Conservation (phyloP, 1,139 yeast species). For the Candida dubliniensis region DNA sequence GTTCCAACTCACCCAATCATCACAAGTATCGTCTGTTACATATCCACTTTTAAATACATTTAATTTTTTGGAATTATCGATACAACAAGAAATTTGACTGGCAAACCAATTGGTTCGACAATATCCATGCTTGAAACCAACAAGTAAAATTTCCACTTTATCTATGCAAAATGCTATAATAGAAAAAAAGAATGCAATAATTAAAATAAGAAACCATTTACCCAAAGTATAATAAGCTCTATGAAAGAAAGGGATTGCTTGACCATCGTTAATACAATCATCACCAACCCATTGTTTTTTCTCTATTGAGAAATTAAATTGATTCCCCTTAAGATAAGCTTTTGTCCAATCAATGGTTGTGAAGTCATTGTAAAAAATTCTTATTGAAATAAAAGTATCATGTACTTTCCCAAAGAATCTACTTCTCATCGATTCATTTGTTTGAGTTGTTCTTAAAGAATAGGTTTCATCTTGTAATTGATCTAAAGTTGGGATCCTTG, state of each 20-base stretch:
- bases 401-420: conserved; percentile 20
- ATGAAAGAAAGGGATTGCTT: conserved; percentile 24
- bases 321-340: conserved; percentile 50
- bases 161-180: conserved; percentile 55
- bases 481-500: conserved; percentile 6
- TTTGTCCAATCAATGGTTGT: conserved; percentile 71
- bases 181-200: conserved; percentile 51
- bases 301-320: conserved; percentile 40
- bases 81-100: conserved; percentile 49
- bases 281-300: conserved; percentile 14
- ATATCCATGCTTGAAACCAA: conserved; percentile 57
- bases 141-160: conserved; percentile 48
- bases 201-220: conserved; percentile 52
- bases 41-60: conserved; percentile 27
- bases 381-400: conserved; percentile 20
- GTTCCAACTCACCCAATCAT: conserved; percentile 51
- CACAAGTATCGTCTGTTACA: conserved; percentile 25
- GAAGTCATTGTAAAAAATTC: conserved; percentile 58
- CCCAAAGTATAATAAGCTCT: conserved; percentile 29
- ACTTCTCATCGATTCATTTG: conserved; percentile 21
- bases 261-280: not conserved
- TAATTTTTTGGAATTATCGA: conserved; percentile 7
- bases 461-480: conserved; percentile 7
- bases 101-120: conserved; percentile 49
- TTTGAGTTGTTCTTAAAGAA: conserved; percentile 20